Base-by-base conservation (phyloP, 495 filamentous ascomycete genomes). In the Stereocaulon alpinum region DNA sequence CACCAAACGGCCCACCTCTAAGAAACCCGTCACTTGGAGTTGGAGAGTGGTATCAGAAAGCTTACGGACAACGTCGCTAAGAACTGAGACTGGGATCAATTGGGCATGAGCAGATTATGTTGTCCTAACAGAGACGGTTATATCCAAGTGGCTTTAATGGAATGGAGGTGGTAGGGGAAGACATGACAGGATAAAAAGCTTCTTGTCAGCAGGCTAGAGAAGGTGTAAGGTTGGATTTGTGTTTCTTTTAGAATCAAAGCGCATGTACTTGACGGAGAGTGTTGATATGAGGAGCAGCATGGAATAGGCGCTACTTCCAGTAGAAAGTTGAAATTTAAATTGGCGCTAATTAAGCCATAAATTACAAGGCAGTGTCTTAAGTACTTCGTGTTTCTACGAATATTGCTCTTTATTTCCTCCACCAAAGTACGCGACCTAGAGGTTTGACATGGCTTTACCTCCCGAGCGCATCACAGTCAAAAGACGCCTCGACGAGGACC, bases 401-500 rank as follows among this genome's bases (percentile, higher is more conserved):
- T 12, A n/a, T 15, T 32, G 30, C 9, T 29, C 49, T 30, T n/a
- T 29, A 14, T 9, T 52, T 37, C 12, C 49, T 29, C 49, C 27
- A 52, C 30, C 27, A 52, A 52, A 22, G 1, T 34, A 32, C 30
- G n/a, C 17, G 29, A 52, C 30, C 27, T 41, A 42, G 18, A 20
- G 18, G 52, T 3, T 15, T 15, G 47, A 30, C 20, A 71, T 80
- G 78, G 49, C 73, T 22, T 65, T 77, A 41, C 77, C 77, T 40
- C 79, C 77, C 34, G 79, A 81, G 59, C 76, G 77, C 22, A 78
- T 82, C 45, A 76, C 73, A 10, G 77, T 82, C 66, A 82, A 82
- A 66, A 73, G 79, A 20, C 76, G 76, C n/a, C 76, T 76, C 22
- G 77, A 78, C 45, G 79, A 82, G 60, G 79, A 81, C 24, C 78